Percentiles rank a stretch among this genome's conserved stretches.
These are phyloP conservation scores for Adansonia madagascariensis DNA, from an alignment of 441 rosid species.

Conservation along the genomic window DNA sequence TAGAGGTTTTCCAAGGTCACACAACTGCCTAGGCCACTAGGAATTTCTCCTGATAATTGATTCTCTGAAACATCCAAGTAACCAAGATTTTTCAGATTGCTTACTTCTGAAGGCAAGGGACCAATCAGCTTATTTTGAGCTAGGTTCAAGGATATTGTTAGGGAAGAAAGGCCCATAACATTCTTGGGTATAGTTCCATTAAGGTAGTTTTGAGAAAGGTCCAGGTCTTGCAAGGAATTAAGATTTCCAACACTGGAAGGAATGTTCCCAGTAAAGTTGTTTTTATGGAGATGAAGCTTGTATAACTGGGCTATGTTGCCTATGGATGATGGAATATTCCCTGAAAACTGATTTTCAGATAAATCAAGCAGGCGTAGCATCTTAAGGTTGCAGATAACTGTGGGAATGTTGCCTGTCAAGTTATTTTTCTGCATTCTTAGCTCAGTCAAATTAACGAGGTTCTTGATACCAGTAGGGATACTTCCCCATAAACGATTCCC, in stretches of 20 bases:
- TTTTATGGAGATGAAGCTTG: neutral
- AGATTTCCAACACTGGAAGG: slow-evolving; percentile 22
- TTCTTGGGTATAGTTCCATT: slow-evolving; percentile 25
- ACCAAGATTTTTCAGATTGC: slow-evolving; percentile 15
- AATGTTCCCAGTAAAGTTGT: slow-evolving; percentile 24
- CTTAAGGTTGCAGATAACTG: slow-evolving; percentile 4
- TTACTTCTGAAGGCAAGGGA: slow-evolving; percentile 26
- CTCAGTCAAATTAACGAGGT: neutral
- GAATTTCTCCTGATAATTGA: slow-evolving; percentile 33
- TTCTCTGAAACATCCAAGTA: slow-evolving; percentile 25
- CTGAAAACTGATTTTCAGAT: neutral
- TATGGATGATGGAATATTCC: slow-evolving; percentile 11
- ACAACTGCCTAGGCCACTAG: slow-evolving; percentile 27
- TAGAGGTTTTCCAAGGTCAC: slow-evolving; percentile 19
- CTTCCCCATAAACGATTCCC: slow-evolving; percentile 17
- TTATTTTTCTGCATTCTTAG: neutral
- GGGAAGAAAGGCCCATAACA: slow-evolving; percentile 19
- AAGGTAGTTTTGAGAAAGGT: slow-evolving; percentile 22
- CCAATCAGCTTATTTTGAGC: slow-evolving; percentile 27
- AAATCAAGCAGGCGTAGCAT: neutral
- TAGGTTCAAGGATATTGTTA: slow-evolving; percentile 13
- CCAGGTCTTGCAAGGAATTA: neutral
- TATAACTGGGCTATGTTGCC: slow-evolving; percentile 4
- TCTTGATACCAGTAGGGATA: slow-evolving; percentile 17
- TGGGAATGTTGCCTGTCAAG: slow-evolving; percentile 20